Base-by-base conservation (phyloP, 768 basidiomycete species). In the Boletus barrowsii region DNA sequence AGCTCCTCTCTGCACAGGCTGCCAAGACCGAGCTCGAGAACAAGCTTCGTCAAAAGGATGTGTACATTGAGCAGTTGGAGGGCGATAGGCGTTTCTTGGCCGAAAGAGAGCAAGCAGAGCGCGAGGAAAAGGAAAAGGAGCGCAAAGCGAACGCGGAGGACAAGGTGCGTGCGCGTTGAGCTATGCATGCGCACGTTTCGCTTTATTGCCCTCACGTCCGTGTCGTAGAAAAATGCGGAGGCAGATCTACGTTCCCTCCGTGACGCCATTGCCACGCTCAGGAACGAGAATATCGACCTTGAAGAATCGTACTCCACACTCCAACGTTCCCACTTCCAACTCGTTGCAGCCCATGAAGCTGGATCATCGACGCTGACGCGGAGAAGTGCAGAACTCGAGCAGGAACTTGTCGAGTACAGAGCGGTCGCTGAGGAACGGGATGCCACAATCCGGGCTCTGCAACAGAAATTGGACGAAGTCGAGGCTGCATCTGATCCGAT, bases 41-140 rank as follows among this genome's bases (percentile, higher is more conserved):
- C 13, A 84, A 84, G 65, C 72, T 90, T 4, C 75, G 84, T 32
- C 85, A 90, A 68, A 82, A 80, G 63, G 85, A 88, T 3, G 58
- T 76, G 1, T 66, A 72, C 22, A 78, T 91, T 26, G 87, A 88
- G 41, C 72, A 82, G 42, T 75, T 93, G 10, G 87, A 90, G 62
- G 73, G 79, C 17, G 90, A 92, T 63, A 73, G 88, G 36, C 73
- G 86, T 17, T 89, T 77, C 74, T 76, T 90, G 47, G 73, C 84
- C 0, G 87, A 90, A 57, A 69, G 84, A 4, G 89, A 90, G 66
- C 74, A 78, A 46, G 81, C 84, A 36, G 87, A 90, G 56, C 73
- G 81, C 22, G 82, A 84, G 54, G 86, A 85, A 68, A 87, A 82
- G 68, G 84, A 88, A 53, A 67, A 67, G 10, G 82, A 88, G 51